Base-by-base conservation (phyloP, 495 filamentous ascomycete genomes). In the Penicillium goetzii region DNA sequence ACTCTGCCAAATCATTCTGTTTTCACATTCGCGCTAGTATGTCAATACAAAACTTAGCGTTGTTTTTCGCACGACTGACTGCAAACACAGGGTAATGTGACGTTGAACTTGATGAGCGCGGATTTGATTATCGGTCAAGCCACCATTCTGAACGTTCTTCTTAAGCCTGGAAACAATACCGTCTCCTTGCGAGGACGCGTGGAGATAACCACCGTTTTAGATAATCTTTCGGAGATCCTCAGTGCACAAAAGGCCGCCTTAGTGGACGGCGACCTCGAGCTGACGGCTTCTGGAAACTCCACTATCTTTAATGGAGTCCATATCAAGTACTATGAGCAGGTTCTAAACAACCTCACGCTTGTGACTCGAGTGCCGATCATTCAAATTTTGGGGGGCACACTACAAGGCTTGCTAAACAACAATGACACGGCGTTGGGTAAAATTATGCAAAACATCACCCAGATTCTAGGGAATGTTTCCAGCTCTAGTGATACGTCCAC, bases 101-200 rank as follows among this genome's bases (percentile, higher is more conserved):
- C 80, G 0, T 66, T 84, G 12, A 77, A 83, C 56, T 58, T 82
- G 33, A 68, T 71, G 60, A 74, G 74, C 7, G 73, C 71, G 10
- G 70, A 78, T 34, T 33, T 83, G 17, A 67, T 72, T 7, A 66
- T 83, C 21, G 79, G 77, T n/a, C 68, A 76, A 11, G 74, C 79
- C 0, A 70, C 72, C 21, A 67, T 82, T 38, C 68, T 75, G 36
- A 71, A 83, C 45, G 74, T 81, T 9, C 21, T 70, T 6, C 62
- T 84, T 7, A 68, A 71, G 32, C 80, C 73, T 1, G 82, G 82
- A 9, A 80, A 82, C 66, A 84, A 84, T 66, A 76, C 72, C 11
- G 65, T 77, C 8, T 61, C 64, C 8, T 74, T 80, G 54, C 69
- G 76, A 32, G 81, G 79, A 8, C 47, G 36, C 1, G 21, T 71